Evolutionary conservation across 345 rosid species (phyloP), one percentile per base, ranked within the genome.

Genomic region (Cardiospermum halicacabum): DNA sequence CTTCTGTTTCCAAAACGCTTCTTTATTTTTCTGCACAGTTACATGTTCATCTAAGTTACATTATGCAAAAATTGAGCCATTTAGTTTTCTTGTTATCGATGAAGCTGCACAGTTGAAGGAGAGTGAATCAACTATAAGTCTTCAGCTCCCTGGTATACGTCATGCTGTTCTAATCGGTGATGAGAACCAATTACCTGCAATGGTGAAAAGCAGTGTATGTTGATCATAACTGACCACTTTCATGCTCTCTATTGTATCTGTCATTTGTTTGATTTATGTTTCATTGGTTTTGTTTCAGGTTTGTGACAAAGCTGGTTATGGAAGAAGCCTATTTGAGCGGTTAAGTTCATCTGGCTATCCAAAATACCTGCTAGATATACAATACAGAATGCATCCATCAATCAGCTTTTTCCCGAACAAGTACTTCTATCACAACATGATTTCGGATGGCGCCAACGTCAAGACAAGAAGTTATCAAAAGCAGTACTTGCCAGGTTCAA

Each of bases 351-450:
- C 82, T 31, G 84, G 77, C 8, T 77, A 83, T n/a, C 2, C 64
- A 2, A 85, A 78, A 57, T 86, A 85, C 36, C 80, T 82, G 27
- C 60, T 89, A 2, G 61, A 83, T 57, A 74, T 77, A 42, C 96
- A 89, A 58, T 84, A 86, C 68, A 69, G 96, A 19, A 89, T 89
- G 96, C 96, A 89, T 77, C 96, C 93, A 9, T 72, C 78, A 0
- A 86, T 89, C 21, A 83, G 93, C 64, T 49, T 5, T 50, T 86
- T 89, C 42, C 92, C 96, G 0, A 89, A 73, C 58, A 56, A 26
- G 36, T 68, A 65, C 6, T 84, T 89, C 68, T 86, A 89, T 19
- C 11, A 0, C 49, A 75, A 65, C 40, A 64, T 24, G 66, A 78
- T 89, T 27, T 32, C 72, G 36, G 90, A 89, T 58, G 89, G 84